Base-by-base conservation (phyloP, 192 early-diverging fungal genomes). In the Coemansia aciculifera region DNA sequence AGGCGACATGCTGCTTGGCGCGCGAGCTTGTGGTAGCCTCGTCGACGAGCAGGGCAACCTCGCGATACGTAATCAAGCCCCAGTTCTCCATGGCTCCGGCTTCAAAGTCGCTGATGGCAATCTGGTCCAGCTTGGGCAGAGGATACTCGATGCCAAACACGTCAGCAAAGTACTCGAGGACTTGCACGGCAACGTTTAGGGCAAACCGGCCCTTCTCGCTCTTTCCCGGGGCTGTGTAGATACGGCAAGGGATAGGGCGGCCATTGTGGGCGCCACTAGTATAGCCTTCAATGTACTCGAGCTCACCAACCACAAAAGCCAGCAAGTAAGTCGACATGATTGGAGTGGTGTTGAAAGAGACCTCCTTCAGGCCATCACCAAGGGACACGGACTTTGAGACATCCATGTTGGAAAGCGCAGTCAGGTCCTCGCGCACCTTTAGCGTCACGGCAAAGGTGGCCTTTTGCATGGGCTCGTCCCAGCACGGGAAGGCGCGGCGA, bases 21-120 rank as follows among this genome's bases (percentile, higher is more conserved):
- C 78, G 83, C 19, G 89, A 87, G 67, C 87, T 87, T 32, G 92
- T 90, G 12, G 78, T 86, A 69, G 90, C 87, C 66, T 89, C 90
- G 81, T 96, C 94, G 71, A 90, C 91, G n/a, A 98, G 79, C 37
- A 98, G 81, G 13, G 87, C 88, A 19, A 92, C 86, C 32, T 92
- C 89, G 49, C 95, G 88, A 72, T 93, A 97, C 7, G 96, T 98
- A 37, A 98, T 87, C 31, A 97, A 81, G 64, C 96, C 96, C 96
- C 96, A 98, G 85, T 98, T 98, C 83, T 96, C 94, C 96, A 98
- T 96, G 39, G 90, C 90, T 42, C 92, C 91, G 23, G 90, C 89
- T 60, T 89, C 90, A 83, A 98, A 98, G 73, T 96, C 94, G 40
- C 92, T 94, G 69, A 98, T 93, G 42, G 94, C 94, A 31, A 98